Percentiles rank a stretch among this genome's conserved stretches.
phyloP scores from a whole-genome alignment of 2,329 filamentous ascomycete species.

The Hypoxylon sp. region DNA sequence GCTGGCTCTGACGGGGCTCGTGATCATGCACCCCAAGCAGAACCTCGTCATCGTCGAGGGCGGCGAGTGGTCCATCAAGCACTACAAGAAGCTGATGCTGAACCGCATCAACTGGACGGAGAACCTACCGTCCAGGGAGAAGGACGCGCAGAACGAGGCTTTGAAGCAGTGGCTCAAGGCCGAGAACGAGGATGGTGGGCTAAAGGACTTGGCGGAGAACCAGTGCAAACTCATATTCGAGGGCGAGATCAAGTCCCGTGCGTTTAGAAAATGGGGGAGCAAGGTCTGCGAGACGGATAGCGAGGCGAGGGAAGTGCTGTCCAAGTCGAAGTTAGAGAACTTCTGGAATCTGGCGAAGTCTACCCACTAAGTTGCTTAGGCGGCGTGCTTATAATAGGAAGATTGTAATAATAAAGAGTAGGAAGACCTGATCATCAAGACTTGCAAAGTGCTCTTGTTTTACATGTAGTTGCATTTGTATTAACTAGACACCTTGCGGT shows the following conservation, averaged over 20 bases:
- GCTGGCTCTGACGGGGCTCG: constrained; percentile 87
- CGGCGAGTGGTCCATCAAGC: constrained; percentile 83
- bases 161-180: constrained; percentile 83
- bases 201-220: constrained; percentile 87
- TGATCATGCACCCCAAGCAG: constrained; percentile 90
- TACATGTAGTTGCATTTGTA: constrained; percentile 1
- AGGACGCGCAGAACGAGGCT: constrained; percentile 70
- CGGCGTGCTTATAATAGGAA: constrained; percentile 6
- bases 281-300: constrained; percentile 94
- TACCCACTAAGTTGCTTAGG: constrained; percentile 38
- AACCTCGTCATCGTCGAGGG: constrained; percentile 94
- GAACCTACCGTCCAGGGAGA: constrained; percentile 78
- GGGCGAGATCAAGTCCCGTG: constrained; percentile 84
- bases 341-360: constrained; percentile 94
- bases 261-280: constrained; percentile 89
- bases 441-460: background rate
- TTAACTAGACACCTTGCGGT: constrained; percentile 15
- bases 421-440: constrained; percentile 1
- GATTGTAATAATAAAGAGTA: constrained; percentile 30
- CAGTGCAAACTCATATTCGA: constrained; percentile 90
- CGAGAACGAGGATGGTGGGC: constrained; percentile 80
- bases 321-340: constrained; percentile 90
- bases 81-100: constrained; percentile 93
- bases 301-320: constrained; percentile 85
- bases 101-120: constrained; percentile 96